Evolutionary conservation across 2,329 filamentous ascomycete species (phyloP), one percentile per base, ranked within the genome.

Genomic region (Ophiosphaerella narmari): DNA sequence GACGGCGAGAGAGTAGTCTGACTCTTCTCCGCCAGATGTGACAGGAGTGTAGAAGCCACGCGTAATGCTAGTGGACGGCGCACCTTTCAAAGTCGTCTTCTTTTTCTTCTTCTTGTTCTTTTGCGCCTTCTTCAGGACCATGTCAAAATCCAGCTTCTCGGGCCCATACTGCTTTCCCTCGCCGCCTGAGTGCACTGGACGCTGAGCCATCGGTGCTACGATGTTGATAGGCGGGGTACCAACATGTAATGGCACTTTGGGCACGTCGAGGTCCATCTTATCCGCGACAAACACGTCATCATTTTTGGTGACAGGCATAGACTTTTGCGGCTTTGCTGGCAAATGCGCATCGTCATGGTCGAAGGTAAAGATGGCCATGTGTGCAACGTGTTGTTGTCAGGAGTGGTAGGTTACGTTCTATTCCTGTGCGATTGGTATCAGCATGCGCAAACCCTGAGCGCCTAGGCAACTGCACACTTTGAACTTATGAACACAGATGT

Each of bases 21-120:
- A 82, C 60, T 83, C 81, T 64, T 84, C 81, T 45, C 80, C 80
- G 23, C 77, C 79, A 42, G 80, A 82, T 9, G 75, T 77, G 23
- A 76, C 69, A 1, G 79, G 78, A 9, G 79, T 81, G 49, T 80
- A 73, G 54, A 81, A 81, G 8, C 79, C 79, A 54, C 76, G 75
- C 43, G 79, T 75, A 39, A 67, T 66, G 53, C 56, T 70, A 33
- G 63, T 60, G 14, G 70, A 70, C 26, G 66, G 67, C 23, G 67
- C 63, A 33, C 59, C 62, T 49, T 70, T 70, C 53, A 62, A 56
- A 21, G 18, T 21, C 3, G 53, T 59, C 51, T 66, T 64, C 62
- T 70, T 74, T 54, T 70, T 73, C 53, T 70, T 73, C 43, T 66
- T 72, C 51, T 67, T 72, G 54, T 72, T 70, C 63, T 73, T 74